Evolutionary conservation across 2,329 filamentous ascomycete species (phyloP), one percentile per base, ranked within the genome.

Genomic region (Ophiocordyceps camponoti-saundersi): DNA sequence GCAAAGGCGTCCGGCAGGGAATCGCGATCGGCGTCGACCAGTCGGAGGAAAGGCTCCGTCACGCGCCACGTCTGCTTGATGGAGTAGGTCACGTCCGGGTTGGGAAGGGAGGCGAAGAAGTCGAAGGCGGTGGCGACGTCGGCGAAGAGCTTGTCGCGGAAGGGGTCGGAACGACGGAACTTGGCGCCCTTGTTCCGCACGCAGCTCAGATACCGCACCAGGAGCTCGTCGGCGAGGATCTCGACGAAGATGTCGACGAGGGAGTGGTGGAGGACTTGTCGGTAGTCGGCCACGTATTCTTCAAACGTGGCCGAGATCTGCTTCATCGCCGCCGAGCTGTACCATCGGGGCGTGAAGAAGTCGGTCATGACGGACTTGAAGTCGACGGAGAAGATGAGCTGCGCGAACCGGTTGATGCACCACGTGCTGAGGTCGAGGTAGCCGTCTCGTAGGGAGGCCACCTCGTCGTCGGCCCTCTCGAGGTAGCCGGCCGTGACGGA

Each of bases 371-470:
- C 87, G 23, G 78, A 62, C 52, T 75, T 76, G 71, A 98, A 94
- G 71, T 98, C 92, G 55, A 94, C 82, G 39, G 77, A 72, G 69
- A 98, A 95, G 59, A 98, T 83, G 48, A 96, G 76, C 50, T 80
- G 74, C 46, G 86, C 85, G 59, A 96, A 96, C 54, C 83, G 80
- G 55, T 79, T 79, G 58, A 96, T 85, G 66, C 89, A 95, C 71
- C 90, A 88, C 6, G 89, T 95, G 56, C 85, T 87, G 49, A 95
- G 77, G 66, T 98, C 92, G 46, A 98, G 85, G 64, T 96, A 98
- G 53, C 86, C 87, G 63, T 95, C 87, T 44, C 85, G 82, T 40
- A 96, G 75, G 34, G 73, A 66, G 21, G 81, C 78, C 43, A 94
- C 70, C 57, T 95, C 88, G 30, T 71, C 67, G 32, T 80, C 77